A percentile compares a stretch with the other conserved stretches of the same genome.
phyloP scores from a whole-genome alignment of 2,329 filamentous ascomycete genomes.

The Fusarium nelsonii region DNA sequence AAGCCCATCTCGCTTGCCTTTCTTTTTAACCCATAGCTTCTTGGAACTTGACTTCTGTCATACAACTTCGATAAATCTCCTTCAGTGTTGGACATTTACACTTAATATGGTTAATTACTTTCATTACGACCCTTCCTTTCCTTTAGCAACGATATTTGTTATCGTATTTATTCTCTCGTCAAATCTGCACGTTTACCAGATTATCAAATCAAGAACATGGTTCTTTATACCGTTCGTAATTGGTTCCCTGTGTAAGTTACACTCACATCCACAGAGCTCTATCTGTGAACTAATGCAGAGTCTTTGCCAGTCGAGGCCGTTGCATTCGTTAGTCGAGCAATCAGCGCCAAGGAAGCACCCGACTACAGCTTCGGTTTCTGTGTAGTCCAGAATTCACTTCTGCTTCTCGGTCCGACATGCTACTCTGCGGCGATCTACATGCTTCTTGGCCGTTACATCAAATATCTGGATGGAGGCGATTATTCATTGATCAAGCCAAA shows the following conservation, averaged over 20 bases:
- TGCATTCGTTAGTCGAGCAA: not conserved
- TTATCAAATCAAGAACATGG: not conserved
- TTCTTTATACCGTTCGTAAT: constrained; percentile 7
- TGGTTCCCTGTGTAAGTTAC: not conserved
- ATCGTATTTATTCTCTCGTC: not conserved
- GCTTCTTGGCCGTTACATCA: constrained; percentile 2
- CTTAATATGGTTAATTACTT: constrained; percentile 2
- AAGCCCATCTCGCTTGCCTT: no score
- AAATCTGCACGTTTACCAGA: not conserved
- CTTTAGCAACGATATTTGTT: not conserved
- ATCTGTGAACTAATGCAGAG: not conserved
- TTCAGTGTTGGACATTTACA: not conserved
- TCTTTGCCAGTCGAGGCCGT: not conserved
- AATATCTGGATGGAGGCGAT: not conserved
- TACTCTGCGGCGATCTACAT: constrained; percentile 13
- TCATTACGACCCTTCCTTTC: constrained; percentile 10
- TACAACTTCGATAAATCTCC: not conserved
- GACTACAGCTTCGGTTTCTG: not conserved
- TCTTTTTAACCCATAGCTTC: not conserved
- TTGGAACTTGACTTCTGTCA: not conserved
- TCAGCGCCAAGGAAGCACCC: not conserved
- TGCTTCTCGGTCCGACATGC: constrained; percentile 13
- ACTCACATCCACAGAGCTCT: no score
- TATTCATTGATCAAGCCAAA: not conserved
- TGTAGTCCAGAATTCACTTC: not conserved